Evolutionary conservation across 2,329 filamentous ascomycete genomes (phyloP).

Genomic region (Aspergillus aculeatus): DNA sequence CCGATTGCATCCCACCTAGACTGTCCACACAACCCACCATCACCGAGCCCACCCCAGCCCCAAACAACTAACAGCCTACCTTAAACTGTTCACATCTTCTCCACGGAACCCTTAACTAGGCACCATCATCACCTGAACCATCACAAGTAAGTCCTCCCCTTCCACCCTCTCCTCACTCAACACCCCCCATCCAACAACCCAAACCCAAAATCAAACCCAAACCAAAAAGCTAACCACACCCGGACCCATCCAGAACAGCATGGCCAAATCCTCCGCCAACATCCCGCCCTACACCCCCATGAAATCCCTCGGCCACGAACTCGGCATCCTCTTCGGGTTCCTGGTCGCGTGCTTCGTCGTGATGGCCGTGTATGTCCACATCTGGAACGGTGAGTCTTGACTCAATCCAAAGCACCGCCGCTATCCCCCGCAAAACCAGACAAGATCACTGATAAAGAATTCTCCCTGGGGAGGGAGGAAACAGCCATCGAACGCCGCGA

Average conservation of each 20-base stretch:
- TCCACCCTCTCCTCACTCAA: no score
- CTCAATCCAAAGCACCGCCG: neutral
- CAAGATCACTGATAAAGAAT: no score
- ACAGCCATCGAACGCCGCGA: slow-evolving; percentile 31
- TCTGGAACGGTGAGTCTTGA: slow-evolving; percentile 35
- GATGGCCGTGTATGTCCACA: slow-evolving; percentile 33
- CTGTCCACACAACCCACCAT: no score
- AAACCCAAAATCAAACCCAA: neutral
- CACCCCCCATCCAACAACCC: no score
- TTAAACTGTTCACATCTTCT: no score
- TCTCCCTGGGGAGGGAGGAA: neutral
- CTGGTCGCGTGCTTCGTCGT: slow-evolving; percentile 33
- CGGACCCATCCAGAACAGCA: neutral
- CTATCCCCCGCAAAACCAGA: no score
- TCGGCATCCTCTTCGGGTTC: slow-evolving; percentile 43
- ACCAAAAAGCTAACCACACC: neutral
- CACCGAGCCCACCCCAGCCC: no score
- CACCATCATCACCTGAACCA: no score
- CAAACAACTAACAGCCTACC: no score
- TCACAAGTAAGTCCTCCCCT: no score
- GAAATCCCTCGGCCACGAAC: slow-evolving; percentile 34
- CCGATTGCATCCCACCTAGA: no score
- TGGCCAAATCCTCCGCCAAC: slow-evolving; percentile 6
- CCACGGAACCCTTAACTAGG: no score
- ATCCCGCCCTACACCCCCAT: slow-evolving; percentile 31